A percentile compares a stretch with the other conserved stretches of the same genome.
These are phyloP conservation scores for Malassezia obtusa DNA, from an alignment of 1,284 basidiomycete genomes.

Conservation along the genomic window DNA sequence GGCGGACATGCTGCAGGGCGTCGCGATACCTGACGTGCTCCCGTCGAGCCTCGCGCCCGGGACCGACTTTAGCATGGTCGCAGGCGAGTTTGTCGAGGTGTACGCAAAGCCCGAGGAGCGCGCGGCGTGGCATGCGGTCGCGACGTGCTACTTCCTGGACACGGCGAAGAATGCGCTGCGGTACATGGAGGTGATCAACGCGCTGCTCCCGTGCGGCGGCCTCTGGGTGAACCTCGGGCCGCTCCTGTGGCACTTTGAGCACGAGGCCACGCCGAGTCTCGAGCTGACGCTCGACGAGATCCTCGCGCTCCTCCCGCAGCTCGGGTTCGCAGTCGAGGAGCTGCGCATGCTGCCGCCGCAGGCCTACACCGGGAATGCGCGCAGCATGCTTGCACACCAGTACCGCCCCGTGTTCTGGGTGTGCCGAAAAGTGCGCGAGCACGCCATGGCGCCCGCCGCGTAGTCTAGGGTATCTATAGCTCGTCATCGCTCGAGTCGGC, in stretches of 20 bases:
- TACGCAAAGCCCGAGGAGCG: conserved; percentile 54
- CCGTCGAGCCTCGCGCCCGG: conserved; percentile 27
- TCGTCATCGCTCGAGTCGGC: background rate
- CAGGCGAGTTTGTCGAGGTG: conserved; percentile 43
- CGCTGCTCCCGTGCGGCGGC: conserved; percentile 36
- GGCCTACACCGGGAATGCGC: conserved; percentile 74
- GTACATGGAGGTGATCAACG: conserved; percentile 44
- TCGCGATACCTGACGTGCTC: conserved; percentile 40
- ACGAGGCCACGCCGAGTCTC: conserved; percentile 61
- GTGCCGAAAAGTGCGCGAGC: conserved; percentile 35
- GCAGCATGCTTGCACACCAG: conserved; percentile 75
- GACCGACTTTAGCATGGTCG: conserved; percentile 46
- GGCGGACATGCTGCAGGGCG: conserved; percentile 30
- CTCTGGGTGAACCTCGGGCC: conserved; percentile 58
- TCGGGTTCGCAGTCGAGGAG: conserved; percentile 76
- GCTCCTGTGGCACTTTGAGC: conserved; percentile 91
- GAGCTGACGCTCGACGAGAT: conserved; percentile 84
- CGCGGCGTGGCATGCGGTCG: conserved; percentile 72
- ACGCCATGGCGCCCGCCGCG: conserved; percentile 24
- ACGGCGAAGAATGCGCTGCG: conserved; percentile 54
- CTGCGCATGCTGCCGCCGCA: conserved; percentile 64
- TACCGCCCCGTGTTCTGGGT: conserved; percentile 58
- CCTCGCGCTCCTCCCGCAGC: conserved; percentile 60
- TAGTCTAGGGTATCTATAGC: conserved; percentile 7
- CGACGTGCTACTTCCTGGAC: conserved; percentile 97